Conservation (phyloP, 441 rosid species). For the California macrophylla region DNA sequence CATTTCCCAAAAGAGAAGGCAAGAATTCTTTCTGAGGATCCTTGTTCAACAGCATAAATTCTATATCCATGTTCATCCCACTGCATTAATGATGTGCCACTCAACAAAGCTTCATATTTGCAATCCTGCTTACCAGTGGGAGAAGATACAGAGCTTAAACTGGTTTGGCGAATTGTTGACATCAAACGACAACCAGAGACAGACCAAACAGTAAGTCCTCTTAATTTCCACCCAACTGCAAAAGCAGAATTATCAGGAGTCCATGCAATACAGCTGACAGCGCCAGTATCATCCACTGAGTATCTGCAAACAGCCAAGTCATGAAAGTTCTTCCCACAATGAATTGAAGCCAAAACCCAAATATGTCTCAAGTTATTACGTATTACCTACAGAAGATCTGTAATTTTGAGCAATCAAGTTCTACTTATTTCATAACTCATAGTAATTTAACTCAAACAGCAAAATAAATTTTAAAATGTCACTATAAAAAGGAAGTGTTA, state of each 20-base stretch:
- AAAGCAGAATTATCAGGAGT: conserved; percentile 97
- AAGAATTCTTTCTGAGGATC: conserved; percentile 71
- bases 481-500: neutral
- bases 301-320: conserved; percentile 47
- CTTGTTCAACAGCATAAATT: conserved; percentile 86
- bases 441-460: neutral
- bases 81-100: conserved; percentile 80
- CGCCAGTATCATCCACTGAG: conserved; percentile 82
- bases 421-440: neutral
- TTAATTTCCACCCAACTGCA: conserved; percentile 96
- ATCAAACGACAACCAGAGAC: conserved; percentile 95
- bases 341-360: neutral
- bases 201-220: conserved; percentile 98
- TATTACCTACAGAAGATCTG: neutral
- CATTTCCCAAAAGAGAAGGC: conserved; percentile 94
- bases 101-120: conserved; percentile 77
- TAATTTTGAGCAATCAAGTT: neutral
- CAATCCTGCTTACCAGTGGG: conserved; percentile 60
- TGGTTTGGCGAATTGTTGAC: conserved; percentile 95
- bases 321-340: neutral
- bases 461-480: neutral
- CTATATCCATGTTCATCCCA: conserved; percentile 96
- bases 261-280: conserved; percentile 89
- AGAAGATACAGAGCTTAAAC: conserved; percentile 75
- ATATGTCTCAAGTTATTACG: neutral